Conservation (phyloP, 2,329 filamentous ascomycete species). For the Sporothrix sp. region DNA sequence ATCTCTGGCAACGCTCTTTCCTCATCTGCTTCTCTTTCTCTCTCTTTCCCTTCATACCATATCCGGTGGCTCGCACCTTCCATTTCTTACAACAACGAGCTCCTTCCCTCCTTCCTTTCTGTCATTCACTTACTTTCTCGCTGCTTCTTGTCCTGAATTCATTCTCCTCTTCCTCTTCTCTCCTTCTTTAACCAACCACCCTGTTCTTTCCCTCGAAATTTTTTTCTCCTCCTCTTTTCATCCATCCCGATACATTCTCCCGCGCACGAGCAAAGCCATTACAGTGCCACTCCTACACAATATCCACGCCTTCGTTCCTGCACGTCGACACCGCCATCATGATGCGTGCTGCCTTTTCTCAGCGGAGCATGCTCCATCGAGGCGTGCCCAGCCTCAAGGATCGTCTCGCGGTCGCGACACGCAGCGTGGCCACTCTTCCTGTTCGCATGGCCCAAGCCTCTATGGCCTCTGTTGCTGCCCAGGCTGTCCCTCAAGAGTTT, state of each 20-base stretch:
- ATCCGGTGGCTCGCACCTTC: neutral
- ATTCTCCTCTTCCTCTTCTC: neutral
- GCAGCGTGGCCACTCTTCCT: neutral
- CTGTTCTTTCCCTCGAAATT: neutral
- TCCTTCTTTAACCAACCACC: neutral
- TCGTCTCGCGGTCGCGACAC: neutral
- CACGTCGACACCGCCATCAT: neutral
- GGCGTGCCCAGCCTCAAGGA: neutral
- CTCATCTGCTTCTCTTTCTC: neutral
- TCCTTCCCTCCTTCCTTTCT: neutral
- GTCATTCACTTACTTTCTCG: neutral
- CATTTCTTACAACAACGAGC: neutral
- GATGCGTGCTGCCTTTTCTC: neutral
- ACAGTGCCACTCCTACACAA: too few species aligned
- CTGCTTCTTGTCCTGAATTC: neutral
- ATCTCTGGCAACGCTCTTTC: too few species aligned
- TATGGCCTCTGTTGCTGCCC: neutral
- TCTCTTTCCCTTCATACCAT: neutral
- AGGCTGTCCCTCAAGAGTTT: neutral
- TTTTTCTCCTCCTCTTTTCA: neutral
- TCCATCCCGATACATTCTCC: neutral
- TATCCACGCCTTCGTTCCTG: neutral
- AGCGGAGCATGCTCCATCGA: neutral
- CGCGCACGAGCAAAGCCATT: neutral
- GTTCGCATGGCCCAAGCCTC: slow-evolving; percentile 1